Conservation (phyloP, 1,284 basidiomycete species). For the Cutaneotrichosporon cutaneum region DNA sequence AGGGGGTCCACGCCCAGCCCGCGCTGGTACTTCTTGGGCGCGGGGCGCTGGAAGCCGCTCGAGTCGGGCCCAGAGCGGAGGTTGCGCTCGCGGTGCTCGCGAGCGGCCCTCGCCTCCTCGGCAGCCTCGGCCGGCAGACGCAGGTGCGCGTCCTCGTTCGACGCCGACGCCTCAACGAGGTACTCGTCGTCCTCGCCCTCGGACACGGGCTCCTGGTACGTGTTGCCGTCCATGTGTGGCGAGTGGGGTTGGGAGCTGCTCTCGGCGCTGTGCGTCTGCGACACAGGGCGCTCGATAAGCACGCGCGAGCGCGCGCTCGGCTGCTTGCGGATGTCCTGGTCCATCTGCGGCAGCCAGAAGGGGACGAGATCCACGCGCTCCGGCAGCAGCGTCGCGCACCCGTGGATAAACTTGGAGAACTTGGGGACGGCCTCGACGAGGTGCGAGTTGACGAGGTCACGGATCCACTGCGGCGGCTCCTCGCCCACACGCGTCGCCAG, state of each 20-base stretch:
- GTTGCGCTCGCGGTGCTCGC: constrained; percentile 75
- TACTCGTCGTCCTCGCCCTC: constrained; percentile 82
- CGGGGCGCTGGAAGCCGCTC: constrained; percentile 22
- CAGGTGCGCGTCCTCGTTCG: constrained; percentile 67
- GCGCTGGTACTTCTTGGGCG: constrained; percentile 42
- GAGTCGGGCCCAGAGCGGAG: constrained; percentile 55
- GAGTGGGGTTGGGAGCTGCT: constrained; percentile 52
- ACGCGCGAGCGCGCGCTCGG: constrained; percentile 67
- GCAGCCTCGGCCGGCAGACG: constrained; percentile 69
- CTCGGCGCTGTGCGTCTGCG: constrained; percentile 41
- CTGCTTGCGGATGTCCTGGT: constrained; percentile 87
- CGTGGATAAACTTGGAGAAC: constrained; percentile 87
- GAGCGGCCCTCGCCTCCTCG: constrained; percentile 76
- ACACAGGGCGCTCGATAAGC: constrained; percentile 68
- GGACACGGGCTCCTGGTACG: constrained; percentile 80
- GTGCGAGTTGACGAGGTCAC: constrained; percentile 89
- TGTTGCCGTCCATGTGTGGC: constrained; percentile 41
- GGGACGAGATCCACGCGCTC: constrained; percentile 96
- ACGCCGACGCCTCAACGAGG: constrained; percentile 62
- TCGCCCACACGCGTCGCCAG: constrained; percentile 95
- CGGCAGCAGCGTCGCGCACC: constrained; percentile 88
- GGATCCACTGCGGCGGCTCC: constrained; percentile 94
- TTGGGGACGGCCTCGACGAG: constrained; percentile 91
- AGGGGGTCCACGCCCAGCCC: constrained; percentile 77
- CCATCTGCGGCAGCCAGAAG: constrained; percentile 90